These are phyloP conservation scores for Cyclotella atomus DNA, from an alignment of 108 stramenopile genomes.

Conservation along the genomic window DNA sequence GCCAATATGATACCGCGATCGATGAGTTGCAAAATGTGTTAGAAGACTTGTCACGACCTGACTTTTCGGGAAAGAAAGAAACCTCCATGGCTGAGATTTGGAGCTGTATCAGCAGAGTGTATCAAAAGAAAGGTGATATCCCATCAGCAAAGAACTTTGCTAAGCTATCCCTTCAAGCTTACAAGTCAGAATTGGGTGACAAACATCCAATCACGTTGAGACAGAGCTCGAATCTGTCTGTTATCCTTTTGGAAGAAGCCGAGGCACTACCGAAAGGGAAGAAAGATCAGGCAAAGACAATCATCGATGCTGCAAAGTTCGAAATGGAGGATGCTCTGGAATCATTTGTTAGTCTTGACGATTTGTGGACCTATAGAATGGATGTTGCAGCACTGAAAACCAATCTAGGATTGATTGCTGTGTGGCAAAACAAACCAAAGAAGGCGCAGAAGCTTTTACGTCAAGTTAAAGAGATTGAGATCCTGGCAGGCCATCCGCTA, in stretches of 20 bases:
- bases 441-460: slow-evolving; percentile 41
- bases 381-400: slow-evolving; percentile 49
- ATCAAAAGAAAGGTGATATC: slow-evolving; percentile 27
- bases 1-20: slow-evolving; percentile 33
- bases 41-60: slow-evolving; percentile 42
- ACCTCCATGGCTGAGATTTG: slow-evolving; percentile 37
- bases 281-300: slow-evolving; percentile 31
- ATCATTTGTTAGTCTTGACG: slow-evolving; percentile 33
- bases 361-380: slow-evolving; percentile 44
- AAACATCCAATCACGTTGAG: slow-evolving; percentile 41
- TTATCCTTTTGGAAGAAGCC: slow-evolving; percentile 48
- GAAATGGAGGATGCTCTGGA: slow-evolving; percentile 45
- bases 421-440: slow-evolving; percentile 52
- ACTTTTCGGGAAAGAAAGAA: slow-evolving; percentile 11
- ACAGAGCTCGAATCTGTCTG: slow-evolving; percentile 39
- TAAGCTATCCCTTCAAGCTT: slow-evolving; percentile 42
- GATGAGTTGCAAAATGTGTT: slow-evolving; percentile 27
- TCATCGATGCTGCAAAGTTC: slow-evolving; percentile 50
- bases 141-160: slow-evolving; percentile 46
- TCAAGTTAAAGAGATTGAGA: slow-evolving; percentile 41
- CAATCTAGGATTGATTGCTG: slow-evolving; percentile 44
- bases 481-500: slow-evolving; percentile 23
- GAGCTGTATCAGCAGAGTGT: slow-evolving; percentile 36
- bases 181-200: slow-evolving; percentile 35
- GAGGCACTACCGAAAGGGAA: slow-evolving; percentile 29